phyloP scores from a whole-genome alignment of 2,329 filamentous ascomycete species.

The Kalaharituber pfeilii region DNA sequence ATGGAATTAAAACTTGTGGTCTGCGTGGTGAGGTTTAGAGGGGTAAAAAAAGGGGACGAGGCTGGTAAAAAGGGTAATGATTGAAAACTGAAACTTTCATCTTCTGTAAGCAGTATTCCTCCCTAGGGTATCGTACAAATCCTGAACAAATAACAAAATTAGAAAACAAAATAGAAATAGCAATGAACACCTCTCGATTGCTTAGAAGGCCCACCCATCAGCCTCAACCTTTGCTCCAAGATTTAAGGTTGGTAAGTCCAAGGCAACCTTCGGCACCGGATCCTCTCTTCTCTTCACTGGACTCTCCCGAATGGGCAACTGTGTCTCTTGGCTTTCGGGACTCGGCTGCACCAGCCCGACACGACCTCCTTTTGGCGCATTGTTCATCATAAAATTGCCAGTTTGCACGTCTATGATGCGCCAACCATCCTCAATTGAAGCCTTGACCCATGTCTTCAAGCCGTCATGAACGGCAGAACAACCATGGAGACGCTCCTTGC shows the following conservation, averaged over 20 bases:
- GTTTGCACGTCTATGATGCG: conserved; percentile 27
- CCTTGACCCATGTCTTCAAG: conserved; percentile 75
- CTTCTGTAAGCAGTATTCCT: too few species aligned
- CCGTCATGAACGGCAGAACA: conserved; percentile 67
- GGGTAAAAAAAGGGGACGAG: too few species aligned
- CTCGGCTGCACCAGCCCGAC: neutral
- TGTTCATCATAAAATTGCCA: neutral
- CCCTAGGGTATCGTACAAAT: too few species aligned
- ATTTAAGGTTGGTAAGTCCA: neutral
- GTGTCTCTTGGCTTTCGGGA: neutral
- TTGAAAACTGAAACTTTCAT: too few species aligned
- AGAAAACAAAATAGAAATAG: too few species aligned
- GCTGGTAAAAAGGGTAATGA: too few species aligned
- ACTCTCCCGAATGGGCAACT: neutral
- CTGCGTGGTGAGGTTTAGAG: too few species aligned
- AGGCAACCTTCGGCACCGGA: neutral
- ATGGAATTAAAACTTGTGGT: too few species aligned
- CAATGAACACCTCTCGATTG: too few species aligned
- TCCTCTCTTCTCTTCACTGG: neutral
- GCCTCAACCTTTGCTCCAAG: neutral
- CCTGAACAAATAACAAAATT: too few species aligned
- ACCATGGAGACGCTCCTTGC: conserved; percentile 89
- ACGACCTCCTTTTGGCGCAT: neutral
- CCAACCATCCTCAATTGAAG: conserved; percentile 77
- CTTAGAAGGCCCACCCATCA: neutral